These are phyloP conservation scores for Alternaria brassicicola DNA, from an alignment of 2,329 filamentous ascomycete species.

Conservation along the genomic window DNA sequence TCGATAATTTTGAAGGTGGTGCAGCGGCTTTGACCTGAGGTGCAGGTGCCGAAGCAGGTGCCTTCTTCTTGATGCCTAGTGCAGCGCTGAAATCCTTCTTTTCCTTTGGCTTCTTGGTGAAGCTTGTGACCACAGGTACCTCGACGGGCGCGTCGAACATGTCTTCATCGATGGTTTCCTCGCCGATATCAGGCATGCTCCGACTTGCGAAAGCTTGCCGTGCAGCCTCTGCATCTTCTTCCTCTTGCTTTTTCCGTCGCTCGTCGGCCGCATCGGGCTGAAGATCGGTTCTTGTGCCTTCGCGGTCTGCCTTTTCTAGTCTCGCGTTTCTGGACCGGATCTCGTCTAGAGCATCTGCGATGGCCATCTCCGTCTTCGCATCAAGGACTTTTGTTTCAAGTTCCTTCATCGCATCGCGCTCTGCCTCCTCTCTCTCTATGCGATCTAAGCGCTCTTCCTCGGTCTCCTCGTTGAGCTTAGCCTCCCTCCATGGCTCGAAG, in stretches of 20 bases:
- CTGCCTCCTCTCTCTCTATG: slow-evolving; percentile 77
- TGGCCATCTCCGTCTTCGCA: slow-evolving; percentile 92
- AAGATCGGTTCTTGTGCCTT: slow-evolving; percentile 63
- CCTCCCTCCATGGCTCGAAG: slow-evolving; percentile 86
- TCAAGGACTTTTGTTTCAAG: slow-evolving; percentile 92
- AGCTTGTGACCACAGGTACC: slow-evolving; percentile 57
- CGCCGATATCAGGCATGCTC: slow-evolving; percentile 54
- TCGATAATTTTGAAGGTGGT: slow-evolving; percentile 28
- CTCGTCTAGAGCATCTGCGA: slow-evolving; percentile 94
- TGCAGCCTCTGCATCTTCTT: slow-evolving; percentile 83
- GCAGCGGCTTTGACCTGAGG: slow-evolving; percentile 16
- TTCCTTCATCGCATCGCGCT: slow-evolving; percentile 92
- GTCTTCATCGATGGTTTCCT: slow-evolving; percentile 57
- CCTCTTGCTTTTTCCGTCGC: slow-evolving; percentile 70
- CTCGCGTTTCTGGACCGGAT: slow-evolving; percentile 90
- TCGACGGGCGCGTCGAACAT: slow-evolving; percentile 45
- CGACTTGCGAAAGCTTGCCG: slow-evolving; percentile 70
- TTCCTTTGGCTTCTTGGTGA: slow-evolving; percentile 81
- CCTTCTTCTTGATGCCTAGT: slow-evolving; percentile 75
- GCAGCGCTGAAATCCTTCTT: slow-evolving; percentile 81
- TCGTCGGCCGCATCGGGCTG: slow-evolving; percentile 59
- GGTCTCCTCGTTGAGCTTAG: slow-evolving; percentile 73
- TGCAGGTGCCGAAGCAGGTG: slow-evolving; percentile 13
- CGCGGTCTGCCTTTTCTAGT: slow-evolving; percentile 74
- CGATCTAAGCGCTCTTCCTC: slow-evolving; percentile 86